phyloP scores from a whole-genome alignment of 2,329 filamentous ascomycete species.

The Colletotrichum camelliae region DNA sequence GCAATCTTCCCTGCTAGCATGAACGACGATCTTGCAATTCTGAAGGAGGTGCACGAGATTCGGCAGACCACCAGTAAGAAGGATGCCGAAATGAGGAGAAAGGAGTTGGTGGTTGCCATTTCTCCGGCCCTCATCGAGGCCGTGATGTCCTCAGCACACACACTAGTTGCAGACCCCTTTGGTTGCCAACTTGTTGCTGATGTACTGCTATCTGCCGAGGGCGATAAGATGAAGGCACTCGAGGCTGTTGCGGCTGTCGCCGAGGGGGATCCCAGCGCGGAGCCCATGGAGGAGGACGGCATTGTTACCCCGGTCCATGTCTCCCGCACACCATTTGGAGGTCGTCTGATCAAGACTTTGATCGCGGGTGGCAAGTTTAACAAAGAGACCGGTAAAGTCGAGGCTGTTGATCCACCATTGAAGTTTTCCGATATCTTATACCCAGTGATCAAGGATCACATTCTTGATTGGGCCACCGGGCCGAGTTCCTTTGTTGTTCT shows the following conservation, averaged over 20 bases:
- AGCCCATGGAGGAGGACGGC: slow-evolving; percentile 43
- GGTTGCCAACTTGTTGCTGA: slow-evolving; percentile 88
- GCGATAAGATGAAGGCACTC: slow-evolving; percentile 79
- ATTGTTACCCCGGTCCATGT: slow-evolving; percentile 50
- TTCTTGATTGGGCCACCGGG: slow-evolving; percentile 85
- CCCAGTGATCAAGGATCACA: slow-evolving; percentile 74
- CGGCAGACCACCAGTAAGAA: slow-evolving; percentile 91
- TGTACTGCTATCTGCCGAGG: slow-evolving; percentile 76
- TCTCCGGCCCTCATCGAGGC: slow-evolving; percentile 78
- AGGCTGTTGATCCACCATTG: slow-evolving; percentile 76
- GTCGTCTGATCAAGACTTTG: slow-evolving; percentile 88
- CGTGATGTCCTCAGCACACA: slow-evolving; percentile 70
- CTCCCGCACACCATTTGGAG: slow-evolving; percentile 66
- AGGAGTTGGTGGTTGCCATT: slow-evolving; percentile 76
- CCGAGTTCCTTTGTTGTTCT: slow-evolving; percentile 87
- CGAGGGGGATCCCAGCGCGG: slow-evolving; percentile 56
- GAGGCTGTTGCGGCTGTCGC: slow-evolving; percentile 71
- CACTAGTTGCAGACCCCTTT: slow-evolving; percentile 77
- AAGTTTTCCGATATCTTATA: slow-evolving; percentile 86
- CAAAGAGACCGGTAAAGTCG: slow-evolving; percentile 70
- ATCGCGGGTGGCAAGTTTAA: slow-evolving; percentile 91
- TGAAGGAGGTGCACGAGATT: slow-evolving; percentile 80
- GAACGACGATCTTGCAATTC: slow-evolving; percentile 69
- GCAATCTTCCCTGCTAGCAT: slow-evolving; percentile 67
- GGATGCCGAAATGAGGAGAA: slow-evolving; percentile 75